Evolutionary conservation across 768 basidiomycete species (phyloP).

Genomic region (Pseudohyphozyma bogoriensis): DNA sequence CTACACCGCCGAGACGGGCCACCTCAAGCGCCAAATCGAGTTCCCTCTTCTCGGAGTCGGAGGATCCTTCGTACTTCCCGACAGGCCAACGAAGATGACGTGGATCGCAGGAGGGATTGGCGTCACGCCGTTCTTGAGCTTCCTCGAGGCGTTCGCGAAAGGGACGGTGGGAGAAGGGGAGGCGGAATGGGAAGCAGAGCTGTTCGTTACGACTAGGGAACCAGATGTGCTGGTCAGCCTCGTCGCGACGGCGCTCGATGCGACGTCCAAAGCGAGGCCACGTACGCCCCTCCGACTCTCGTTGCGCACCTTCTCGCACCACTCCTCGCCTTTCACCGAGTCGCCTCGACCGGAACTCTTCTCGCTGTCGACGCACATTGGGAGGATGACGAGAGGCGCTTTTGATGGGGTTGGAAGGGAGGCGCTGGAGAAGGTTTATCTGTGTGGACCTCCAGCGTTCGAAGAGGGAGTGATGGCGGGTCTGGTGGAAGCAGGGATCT

Average conservation of each 20-base stretch:
- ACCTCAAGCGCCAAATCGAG: not conserved
- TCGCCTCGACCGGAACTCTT: too few relatives aligned
- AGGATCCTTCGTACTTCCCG: conserved; percentile 6
- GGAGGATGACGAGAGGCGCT: not conserved
- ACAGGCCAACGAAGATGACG: not conserved
- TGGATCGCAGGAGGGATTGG: conserved; percentile 17
- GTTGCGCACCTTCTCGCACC: not conserved
- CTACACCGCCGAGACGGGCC: not conserved
- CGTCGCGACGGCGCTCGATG: not conserved
- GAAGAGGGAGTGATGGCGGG: not conserved
- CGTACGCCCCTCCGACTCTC: too few relatives aligned
- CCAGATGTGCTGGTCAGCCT: not conserved
- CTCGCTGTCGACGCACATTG: too few relatives aligned
- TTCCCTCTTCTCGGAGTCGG: conserved; percentile 12
- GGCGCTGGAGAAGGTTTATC: not conserved
- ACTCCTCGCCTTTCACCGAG: not conserved
- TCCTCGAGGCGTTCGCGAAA: not conserved
- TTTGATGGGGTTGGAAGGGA: too few relatives aligned
- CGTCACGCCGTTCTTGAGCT: conserved; percentile 15
- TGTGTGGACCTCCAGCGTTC: not conserved
- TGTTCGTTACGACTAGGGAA: not conserved
- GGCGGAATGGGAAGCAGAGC: not conserved
- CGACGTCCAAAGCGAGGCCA: not conserved
- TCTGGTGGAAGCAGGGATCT: not conserved
- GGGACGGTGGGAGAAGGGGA: too few relatives aligned